phyloP scores from a whole-genome alignment of 1,284 basidiomycete species.

The Pseudozyma pruni region DNA sequence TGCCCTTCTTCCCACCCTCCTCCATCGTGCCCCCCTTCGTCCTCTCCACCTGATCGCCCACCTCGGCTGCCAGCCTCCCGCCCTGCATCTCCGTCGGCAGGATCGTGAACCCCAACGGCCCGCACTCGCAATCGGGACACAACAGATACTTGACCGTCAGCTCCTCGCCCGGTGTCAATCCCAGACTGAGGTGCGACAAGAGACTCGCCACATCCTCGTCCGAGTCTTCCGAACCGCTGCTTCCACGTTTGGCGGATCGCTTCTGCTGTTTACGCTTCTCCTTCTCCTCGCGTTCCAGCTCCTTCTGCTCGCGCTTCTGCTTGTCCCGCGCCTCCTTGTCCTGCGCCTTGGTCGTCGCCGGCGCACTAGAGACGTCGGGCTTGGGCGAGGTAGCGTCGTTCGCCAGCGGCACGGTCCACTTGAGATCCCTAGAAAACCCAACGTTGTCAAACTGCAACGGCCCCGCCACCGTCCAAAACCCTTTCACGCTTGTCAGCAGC shows the following conservation, averaged over 20 bases:
- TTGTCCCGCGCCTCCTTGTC: constrained; percentile 33
- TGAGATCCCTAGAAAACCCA: constrained; percentile 60
- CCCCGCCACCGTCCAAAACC: constrained; percentile 59
- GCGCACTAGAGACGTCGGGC: constrained; percentile 1
- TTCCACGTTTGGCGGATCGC: constrained; percentile 14
- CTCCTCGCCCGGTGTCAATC: constrained; percentile 49
- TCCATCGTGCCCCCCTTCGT: constrained; percentile 26
- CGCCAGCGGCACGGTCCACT: constrained; percentile 48
- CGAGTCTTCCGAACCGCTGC: constrained; percentile 33
- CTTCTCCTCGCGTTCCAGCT: constrained; percentile 30
- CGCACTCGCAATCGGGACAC: constrained; percentile 66
- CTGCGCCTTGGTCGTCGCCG: constrained; percentile 19
- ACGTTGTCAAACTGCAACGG: constrained; percentile 66
- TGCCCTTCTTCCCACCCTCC: constrained; percentile 6
- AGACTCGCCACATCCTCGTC: constrained; percentile 39
- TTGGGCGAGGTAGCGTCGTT: constrained; percentile 12
- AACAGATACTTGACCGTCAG: constrained; percentile 62
- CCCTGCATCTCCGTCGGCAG: constrained; percentile 49
- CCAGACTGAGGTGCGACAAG: constrained; percentile 43
- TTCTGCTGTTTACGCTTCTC: constrained; percentile 12
- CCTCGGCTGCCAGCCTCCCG: constrained; percentile 53
- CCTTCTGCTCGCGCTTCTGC: constrained; percentile 37
- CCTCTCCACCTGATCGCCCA: constrained; percentile 52
- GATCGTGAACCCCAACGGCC: constrained; percentile 63
- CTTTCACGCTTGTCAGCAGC: constrained; percentile 44